Conservation (phyloP, 1,284 basidiomycete genomes). For the Omphalotus olearius region DNA sequence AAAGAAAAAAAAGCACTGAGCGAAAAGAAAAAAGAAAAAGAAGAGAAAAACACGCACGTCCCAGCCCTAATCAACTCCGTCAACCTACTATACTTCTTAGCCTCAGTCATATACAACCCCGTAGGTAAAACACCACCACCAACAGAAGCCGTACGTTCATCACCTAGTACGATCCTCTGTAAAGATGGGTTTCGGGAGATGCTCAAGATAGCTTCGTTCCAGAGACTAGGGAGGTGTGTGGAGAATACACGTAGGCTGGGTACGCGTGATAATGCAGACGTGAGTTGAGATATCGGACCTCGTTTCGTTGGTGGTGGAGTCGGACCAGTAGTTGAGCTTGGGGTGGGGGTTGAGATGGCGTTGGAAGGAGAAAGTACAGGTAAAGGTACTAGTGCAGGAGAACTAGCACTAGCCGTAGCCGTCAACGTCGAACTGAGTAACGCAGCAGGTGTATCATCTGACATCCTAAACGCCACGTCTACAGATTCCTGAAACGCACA, state of each 20-base stretch:
- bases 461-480: slow-evolving; percentile 42
- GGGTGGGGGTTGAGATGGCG: slow-evolving; percentile 5
- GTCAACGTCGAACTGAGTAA: slow-evolving; percentile 17
- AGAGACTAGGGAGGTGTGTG: slow-evolving; percentile 42
- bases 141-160: slow-evolving; percentile 17
- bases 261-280: slow-evolving; percentile 30
- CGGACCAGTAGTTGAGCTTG: too few species aligned
- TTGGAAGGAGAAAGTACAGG: slow-evolving; percentile 6
- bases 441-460: slow-evolving; percentile 27
- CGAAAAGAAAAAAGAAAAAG: slow-evolving; percentile 1
- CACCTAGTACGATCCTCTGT: slow-evolving; percentile 36
- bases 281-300: slow-evolving; percentile 30
- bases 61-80: slow-evolving; percentile 40
- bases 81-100: slow-evolving; percentile 36
- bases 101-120: slow-evolving; percentile 42
- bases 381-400: slow-evolving; percentile 10
- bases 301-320: neutral
- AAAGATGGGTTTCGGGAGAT: slow-evolving; percentile 39
- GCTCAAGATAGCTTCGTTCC: slow-evolving; percentile 42
- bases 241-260: slow-evolving; percentile 36
- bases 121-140: slow-evolving; percentile 29
- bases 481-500: slow-evolving; percentile 33
- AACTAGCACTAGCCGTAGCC: neutral
- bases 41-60: slow-evolving; percentile 29
- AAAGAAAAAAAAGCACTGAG: neutral